These are phyloP conservation scores for Dothistroma pini DNA, from an alignment of 2,329 filamentous ascomycete species.

Conservation along the genomic window DNA sequence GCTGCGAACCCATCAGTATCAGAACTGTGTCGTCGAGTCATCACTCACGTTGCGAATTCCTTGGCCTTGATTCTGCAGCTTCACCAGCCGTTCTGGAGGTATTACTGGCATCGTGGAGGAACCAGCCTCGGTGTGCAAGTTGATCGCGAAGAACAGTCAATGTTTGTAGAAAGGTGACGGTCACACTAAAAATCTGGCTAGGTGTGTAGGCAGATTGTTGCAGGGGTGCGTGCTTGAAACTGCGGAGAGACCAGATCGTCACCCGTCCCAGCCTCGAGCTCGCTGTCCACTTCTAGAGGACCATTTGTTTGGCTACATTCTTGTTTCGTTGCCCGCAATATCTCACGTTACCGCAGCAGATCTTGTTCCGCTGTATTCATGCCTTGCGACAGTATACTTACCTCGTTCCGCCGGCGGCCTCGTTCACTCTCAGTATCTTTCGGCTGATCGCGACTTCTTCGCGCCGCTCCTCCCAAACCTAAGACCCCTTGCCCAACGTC, in stretches of 20 bases:
- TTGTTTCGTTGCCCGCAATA: not conserved
- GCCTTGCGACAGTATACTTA: not conserved
- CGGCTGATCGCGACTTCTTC: not conserved
- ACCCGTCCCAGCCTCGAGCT: not conserved
- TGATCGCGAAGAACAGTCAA: not conserved
- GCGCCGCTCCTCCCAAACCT: not conserved
- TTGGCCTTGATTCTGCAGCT: slow-evolving; percentile 80
- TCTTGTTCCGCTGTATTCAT: not conserved
- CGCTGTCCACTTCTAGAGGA: too few species aligned
- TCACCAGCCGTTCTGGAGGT: slow-evolving; percentile 81
- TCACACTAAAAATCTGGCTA: not conserved
- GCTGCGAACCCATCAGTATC: slow-evolving; percentile 15
- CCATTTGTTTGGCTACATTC: not conserved
- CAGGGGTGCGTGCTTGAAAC: not conserved
- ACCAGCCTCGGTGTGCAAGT: not conserved
- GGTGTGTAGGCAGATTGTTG: not conserved
- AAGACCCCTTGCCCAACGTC: not conserved
- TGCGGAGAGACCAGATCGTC: not conserved
- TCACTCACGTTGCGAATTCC: slow-evolving; percentile 83
- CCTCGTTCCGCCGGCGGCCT: not conserved
- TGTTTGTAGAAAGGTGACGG: not conserved
- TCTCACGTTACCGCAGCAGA: not conserved
- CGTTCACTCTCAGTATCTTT: not conserved
- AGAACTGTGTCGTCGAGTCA: slow-evolving; percentile 1
- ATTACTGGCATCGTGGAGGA: slow-evolving; percentile 75